These are phyloP conservation scores for Schizosaccharomyces octosporus DNA, from an alignment of 805 yeast genomes.

Conservation along the genomic window DNA sequence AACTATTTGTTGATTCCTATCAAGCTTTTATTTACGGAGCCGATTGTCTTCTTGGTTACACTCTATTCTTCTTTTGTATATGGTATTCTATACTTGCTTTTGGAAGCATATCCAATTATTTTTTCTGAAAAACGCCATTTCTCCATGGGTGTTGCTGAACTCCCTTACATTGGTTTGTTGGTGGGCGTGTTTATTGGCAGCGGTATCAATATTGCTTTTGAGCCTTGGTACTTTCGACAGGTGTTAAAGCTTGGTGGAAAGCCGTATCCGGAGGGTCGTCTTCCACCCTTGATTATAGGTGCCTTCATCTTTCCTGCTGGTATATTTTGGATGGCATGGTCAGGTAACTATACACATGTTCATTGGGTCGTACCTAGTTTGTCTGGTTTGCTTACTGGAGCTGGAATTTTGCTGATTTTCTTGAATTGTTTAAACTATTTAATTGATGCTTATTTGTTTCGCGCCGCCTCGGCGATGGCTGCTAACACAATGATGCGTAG, in stretches of 20 bases:
- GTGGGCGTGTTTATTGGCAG: conserved; percentile 45
- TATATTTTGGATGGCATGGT: conserved; percentile 55
- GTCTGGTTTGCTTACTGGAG: conserved; percentile 33
- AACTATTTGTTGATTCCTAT: conserved; percentile 48
- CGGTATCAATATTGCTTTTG: conserved; percentile 25
- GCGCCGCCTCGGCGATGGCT: conserved; percentile 61
- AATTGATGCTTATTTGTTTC: conserved; percentile 36
- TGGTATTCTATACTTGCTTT: conserved; percentile 49
- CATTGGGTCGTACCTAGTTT: conserved; percentile 56
- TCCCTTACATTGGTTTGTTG: conserved; percentile 59
- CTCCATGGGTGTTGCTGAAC: conserved; percentile 34
- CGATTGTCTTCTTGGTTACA: conserved; percentile 42
- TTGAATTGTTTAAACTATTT: conserved; percentile 37
- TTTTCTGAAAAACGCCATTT: conserved; percentile 38
- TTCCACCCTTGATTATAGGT: conserved; percentile 53
- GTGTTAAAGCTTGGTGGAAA: conserved; percentile 25
- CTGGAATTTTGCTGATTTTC: conserved; percentile 38
- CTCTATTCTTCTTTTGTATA: conserved; percentile 56
- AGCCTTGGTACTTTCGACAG: conserved; percentile 23
- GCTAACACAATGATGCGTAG: conserved; percentile 51
- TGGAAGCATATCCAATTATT: conserved; percentile 55
- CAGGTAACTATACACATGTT: conserved; percentile 36
- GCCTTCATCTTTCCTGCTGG: conserved; percentile 24
- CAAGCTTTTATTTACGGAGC: conserved; percentile 40
- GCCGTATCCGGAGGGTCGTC: conserved; percentile 57